These are phyloP conservation scores for Reticulascus tulasneorum DNA, from an alignment of 2,329 filamentous ascomycete species.

Conservation along the genomic window DNA sequence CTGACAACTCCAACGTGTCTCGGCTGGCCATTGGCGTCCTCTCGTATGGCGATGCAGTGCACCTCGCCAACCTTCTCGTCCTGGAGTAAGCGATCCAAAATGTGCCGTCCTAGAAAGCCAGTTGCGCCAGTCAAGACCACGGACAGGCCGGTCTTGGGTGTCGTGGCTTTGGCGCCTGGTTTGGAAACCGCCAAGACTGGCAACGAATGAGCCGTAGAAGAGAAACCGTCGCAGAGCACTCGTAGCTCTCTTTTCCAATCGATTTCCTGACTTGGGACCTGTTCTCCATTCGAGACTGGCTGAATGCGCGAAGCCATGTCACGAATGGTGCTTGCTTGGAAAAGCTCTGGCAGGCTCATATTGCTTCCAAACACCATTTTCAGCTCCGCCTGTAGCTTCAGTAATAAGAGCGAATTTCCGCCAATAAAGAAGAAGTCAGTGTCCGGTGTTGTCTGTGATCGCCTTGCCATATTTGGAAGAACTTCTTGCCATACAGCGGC, in stretches of 20 bases:
- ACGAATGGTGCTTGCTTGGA: constrained; percentile 28
- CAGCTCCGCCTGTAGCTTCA: constrained; percentile 28
- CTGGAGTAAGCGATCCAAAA: constrained; percentile 10
- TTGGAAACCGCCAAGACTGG: too few species aligned
- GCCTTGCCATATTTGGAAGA: too few species aligned
- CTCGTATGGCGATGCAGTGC: constrained; percentile 12
- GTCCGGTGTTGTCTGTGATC: too few species aligned
- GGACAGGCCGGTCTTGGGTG: not conserved
- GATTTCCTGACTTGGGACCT: constrained; percentile 16
- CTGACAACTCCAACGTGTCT: not conserved
- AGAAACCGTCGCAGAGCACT: too few species aligned
- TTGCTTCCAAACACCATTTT: constrained; percentile 19
- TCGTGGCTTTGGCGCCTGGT: not conserved
- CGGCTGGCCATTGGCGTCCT: constrained; percentile 1
- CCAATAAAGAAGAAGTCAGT: constrained; percentile 33
- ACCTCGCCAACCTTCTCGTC: constrained; percentile 6
- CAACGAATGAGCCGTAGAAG: not conserved
- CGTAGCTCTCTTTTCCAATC: constrained; percentile 39
- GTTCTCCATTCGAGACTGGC: constrained; percentile 3
- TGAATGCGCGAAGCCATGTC: constrained; percentile 28
- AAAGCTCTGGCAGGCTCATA: constrained; percentile 26
- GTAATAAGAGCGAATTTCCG: constrained; percentile 30
- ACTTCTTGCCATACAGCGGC: too few species aligned
- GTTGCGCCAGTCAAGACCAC: constrained; percentile 13
- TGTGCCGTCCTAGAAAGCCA: constrained; percentile 13